These are phyloP conservation scores for Thielaviopsis populi DNA, from an alignment of 2,329 filamentous ascomycete genomes.

Conservation along the genomic window DNA sequence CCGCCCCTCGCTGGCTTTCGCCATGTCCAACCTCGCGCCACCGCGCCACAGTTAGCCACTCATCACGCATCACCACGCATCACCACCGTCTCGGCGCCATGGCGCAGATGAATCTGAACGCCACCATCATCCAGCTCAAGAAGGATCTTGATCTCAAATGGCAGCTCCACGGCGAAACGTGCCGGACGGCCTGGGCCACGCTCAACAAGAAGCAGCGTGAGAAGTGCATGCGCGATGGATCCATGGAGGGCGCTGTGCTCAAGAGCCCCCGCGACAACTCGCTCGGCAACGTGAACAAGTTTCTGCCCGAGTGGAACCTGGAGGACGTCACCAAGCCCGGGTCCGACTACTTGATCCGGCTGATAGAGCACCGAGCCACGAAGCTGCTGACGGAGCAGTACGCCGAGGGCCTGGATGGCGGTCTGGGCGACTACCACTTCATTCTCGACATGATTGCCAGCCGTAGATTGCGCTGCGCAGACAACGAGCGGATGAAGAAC, in stretches of 20 bases:
- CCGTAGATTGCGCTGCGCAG: conserved; percentile 23
- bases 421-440: conserved; percentile 25
- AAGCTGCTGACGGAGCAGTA: conserved; percentile 26
- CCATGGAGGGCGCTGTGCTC: conserved; percentile 24
- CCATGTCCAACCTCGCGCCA: too few relatives aligned
- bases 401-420: conserved; percentile 21
- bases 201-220: conserved; percentile 25
- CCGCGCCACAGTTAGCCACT: background rate
- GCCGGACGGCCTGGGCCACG: conserved; percentile 29
- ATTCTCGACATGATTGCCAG: conserved; percentile 25
- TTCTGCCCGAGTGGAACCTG: conserved; percentile 32
- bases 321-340: conserved; percentile 26
- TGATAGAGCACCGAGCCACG: conserved; percentile 28
- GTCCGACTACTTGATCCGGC: conserved; percentile 26
- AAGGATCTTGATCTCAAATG: conserved; percentile 29
- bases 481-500: conserved; percentile 20
- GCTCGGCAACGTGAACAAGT: conserved; percentile 26
- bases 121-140: conserved; percentile 23
- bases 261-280: conserved; percentile 25
- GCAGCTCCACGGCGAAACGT: conserved; percentile 22
- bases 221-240: conserved; percentile 25
- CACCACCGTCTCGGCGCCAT: background rate
- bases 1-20: too few relatives aligned
- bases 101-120: background rate
- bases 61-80: background rate